phyloP scores from a whole-genome alignment of 352 stramenopile species.

The Phytopythium sindhum region DNA sequence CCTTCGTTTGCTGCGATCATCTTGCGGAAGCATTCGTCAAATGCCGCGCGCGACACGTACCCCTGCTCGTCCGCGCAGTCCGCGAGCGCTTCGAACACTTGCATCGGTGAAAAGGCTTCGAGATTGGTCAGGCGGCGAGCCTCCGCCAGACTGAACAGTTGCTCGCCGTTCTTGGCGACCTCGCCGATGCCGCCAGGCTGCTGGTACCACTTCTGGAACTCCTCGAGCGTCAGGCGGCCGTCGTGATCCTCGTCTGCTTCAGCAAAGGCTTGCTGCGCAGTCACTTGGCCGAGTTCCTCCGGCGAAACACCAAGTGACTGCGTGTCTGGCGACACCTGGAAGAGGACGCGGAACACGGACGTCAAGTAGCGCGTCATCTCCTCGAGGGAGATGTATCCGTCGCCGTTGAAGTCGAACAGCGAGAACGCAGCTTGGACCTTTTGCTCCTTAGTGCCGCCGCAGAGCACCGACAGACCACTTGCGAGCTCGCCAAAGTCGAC shows the following conservation, averaged over 20 bases:
- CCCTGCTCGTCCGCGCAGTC: conserved; percentile 68
- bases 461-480: conserved; percentile 79
- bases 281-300: conserved; percentile 78
- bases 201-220: conserved; percentile 88
- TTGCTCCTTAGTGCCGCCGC: conserved; percentile 80
- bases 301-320: conserved; percentile 57
- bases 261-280: conserved; percentile 72
- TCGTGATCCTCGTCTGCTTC: conserved; percentile 70
- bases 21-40: conserved; percentile 77
- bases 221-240: conserved; percentile 70
- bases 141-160: conserved; percentile 73
- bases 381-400: conserved; percentile 83
- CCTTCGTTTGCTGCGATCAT: conserved; percentile 55
- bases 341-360: conserved; percentile 86
- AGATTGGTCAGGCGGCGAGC: conserved; percentile 75
- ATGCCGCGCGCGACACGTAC: conserved; percentile 65
- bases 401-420: conserved; percentile 87
- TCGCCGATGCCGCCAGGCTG: conserved; percentile 67
- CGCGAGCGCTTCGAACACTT: conserved; percentile 76
- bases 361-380: conserved; percentile 88
- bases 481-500: conserved; percentile 86
- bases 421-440: conserved; percentile 84
- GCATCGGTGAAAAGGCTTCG: conserved; percentile 63
- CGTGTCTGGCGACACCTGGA: conserved; percentile 69
- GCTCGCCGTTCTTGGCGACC: conserved; percentile 72